Conservation (phyloP, 352 stramenopile species). For the Globisporangium paroecandrum region DNA sequence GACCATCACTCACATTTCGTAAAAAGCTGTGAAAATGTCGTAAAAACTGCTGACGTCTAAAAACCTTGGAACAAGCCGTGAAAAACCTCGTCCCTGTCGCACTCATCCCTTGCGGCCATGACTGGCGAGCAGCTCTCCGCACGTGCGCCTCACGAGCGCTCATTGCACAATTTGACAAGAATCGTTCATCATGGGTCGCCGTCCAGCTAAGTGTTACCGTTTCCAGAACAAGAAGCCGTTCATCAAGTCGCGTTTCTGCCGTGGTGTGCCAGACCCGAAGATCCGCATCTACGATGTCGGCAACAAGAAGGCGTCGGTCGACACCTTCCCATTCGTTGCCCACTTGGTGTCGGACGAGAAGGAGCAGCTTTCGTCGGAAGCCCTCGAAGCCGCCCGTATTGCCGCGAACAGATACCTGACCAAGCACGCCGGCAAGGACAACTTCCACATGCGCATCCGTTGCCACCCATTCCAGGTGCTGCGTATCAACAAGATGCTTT, state of each 20-base stretch:
- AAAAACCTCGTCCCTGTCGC: conserved; percentile 1
- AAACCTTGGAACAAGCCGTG: neutral
- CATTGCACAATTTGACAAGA: conserved; percentile 18
- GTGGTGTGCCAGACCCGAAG: conserved; percentile 96
- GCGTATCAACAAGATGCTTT: conserved; percentile 99
- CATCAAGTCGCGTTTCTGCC: conserved; percentile 99
- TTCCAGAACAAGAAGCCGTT: conserved; percentile 99
- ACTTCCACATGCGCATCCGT: conserved; percentile 99
- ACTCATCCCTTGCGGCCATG: neutral
- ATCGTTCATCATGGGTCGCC: conserved; percentile 37
- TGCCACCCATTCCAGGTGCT: conserved; percentile 99
- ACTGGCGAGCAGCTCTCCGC: conserved; percentile 9
- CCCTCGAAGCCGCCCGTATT: conserved; percentile 98
- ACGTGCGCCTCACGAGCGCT: neutral
- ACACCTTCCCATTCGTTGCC: conserved; percentile 98
- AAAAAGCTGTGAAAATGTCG: conserved; percentile 4
- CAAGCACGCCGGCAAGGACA: conserved; percentile 98
- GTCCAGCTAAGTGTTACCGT: conserved; percentile 98
- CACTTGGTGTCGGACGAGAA: conserved; percentile 96
- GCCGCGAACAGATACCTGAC: conserved; percentile 99
- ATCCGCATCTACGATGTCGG: conserved; percentile 99
- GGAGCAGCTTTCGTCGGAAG: conserved; percentile 95
- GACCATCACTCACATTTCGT: conserved; percentile 5
- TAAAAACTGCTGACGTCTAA: neutral
- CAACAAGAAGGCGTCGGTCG: conserved; percentile 97